Percentiles rank a stretch among this genome's conserved stretches.
Conservation (phyloP, 768 basidiomycete species). For the Mycena sanguinolenta region DNA sequence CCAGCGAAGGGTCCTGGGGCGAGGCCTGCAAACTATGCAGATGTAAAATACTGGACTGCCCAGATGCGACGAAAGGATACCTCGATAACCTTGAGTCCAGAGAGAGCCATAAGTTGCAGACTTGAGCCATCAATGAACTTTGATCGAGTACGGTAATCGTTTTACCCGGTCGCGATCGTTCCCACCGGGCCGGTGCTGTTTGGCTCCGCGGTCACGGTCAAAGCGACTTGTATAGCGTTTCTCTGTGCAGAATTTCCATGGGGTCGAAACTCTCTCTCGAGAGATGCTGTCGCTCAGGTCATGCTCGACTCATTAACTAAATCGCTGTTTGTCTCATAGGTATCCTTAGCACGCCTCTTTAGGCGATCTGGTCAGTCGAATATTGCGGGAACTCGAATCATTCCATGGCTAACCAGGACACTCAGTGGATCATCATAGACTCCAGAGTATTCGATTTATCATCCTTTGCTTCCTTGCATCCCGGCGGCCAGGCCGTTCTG, state of each 20-base stretch:
- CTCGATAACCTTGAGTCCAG: slow-evolving; percentile 66
- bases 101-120: slow-evolving; percentile 56
- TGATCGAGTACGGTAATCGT: not conserved
- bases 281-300: slow-evolving; percentile 61
- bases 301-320: not conserved
- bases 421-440: slow-evolving; percentile 54
- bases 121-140: not conserved
- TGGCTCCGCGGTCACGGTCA: not conserved
- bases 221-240: not conserved
- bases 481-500: slow-evolving; percentile 86
- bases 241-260: too few species aligned
- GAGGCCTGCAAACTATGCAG: slow-evolving; percentile 79
- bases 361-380: slow-evolving; percentile 27
- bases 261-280: slow-evolving; percentile 49
- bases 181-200: not conserved
- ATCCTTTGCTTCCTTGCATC: slow-evolving; percentile 85
- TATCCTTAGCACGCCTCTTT: slow-evolving; percentile 25
- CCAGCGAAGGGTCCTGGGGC: slow-evolving; percentile 88
- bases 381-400: not conserved
- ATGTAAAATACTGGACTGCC: not conserved
- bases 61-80: slow-evolving; percentile 39
- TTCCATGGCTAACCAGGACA: not conserved
- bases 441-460: slow-evolving; percentile 87
- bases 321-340: slow-evolving; percentile 18
- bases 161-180: not conserved